A percentile compares a stretch with the other conserved stretches of the same genome.
phyloP scores from a whole-genome alignment of 2,329 filamentous ascomycete genomes.

The Amylocarpus encephaloides region DNA sequence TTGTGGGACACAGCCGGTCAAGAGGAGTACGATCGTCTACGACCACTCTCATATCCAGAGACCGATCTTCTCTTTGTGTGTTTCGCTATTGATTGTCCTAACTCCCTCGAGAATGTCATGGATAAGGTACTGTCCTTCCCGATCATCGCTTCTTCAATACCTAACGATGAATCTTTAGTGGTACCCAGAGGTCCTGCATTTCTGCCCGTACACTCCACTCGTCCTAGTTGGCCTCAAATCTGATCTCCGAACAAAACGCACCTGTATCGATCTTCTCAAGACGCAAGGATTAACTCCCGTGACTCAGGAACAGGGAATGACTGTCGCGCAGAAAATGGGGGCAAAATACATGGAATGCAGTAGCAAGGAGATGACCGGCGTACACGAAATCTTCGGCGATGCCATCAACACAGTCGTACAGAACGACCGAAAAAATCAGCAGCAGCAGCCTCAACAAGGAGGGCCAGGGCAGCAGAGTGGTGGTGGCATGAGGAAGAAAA shows the following conservation, averaged over 20 bases:
- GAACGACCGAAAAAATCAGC: conserved; percentile 60
- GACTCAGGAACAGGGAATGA: conserved; percentile 80
- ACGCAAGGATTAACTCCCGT: conserved; percentile 95
- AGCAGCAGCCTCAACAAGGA: conserved; percentile 10
- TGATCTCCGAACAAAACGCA: conserved; percentile 89
- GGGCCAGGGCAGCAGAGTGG: conserved; percentile 30
- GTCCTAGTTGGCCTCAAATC: conserved; percentile 96
- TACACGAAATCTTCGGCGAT: conserved; percentile 91
- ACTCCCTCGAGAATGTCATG: conserved; percentile 95
- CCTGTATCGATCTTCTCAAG: conserved; percentile 97
- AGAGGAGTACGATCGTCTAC: conserved; percentile 94
- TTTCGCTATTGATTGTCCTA: conserved; percentile 98
- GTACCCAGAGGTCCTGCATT: conserved; percentile 98
- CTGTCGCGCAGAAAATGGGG: conserved; percentile 87
- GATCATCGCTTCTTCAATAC: not conserved
- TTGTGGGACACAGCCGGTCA: conserved; percentile 98
- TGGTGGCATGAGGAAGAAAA: conserved; percentile 65
- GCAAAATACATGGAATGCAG: conserved; percentile 97
- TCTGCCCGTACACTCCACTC: conserved; percentile 94
- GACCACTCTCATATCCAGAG: conserved; percentile 94
- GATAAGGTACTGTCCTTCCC: conserved; percentile 67
- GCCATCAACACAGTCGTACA: conserved; percentile 87
- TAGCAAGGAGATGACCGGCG: conserved; percentile 92
- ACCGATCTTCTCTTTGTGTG: conserved; percentile 97
- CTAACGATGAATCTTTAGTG: conserved; percentile 52